Evolutionary conservation across 2,329 filamentous ascomycete genomes (phyloP).

Genomic region (Gremmenia infestans): DNA sequence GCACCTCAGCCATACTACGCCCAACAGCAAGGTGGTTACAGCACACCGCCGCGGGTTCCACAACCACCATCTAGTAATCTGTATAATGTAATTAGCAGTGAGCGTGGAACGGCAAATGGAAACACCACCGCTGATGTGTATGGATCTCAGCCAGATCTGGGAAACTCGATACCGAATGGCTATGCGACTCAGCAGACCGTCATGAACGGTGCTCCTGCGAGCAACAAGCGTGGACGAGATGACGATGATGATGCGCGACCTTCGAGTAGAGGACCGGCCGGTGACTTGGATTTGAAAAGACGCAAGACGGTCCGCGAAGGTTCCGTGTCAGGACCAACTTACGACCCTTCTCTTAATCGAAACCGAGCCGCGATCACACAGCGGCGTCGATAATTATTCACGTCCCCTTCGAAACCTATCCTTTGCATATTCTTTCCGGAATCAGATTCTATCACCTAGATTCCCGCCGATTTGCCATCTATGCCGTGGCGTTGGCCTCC

Average conservation of each 20-base stretch:
- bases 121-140: conserved; percentile 64
- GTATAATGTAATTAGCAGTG: conserved; percentile 85
- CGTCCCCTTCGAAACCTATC: conserved; percentile 8
- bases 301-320: conserved; percentile 70
- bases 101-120: conserved; percentile 64
- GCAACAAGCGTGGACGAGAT: conserved; percentile 41
- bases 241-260: conserved; percentile 51
- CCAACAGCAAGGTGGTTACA: conserved; percentile 57
- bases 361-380: conserved; percentile 42
- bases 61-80: conserved; percentile 70
- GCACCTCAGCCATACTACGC: conserved; percentile 70
- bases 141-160: conserved; percentile 57
- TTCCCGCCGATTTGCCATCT: conserved; percentile 14
- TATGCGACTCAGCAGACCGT: conserved; percentile 59
- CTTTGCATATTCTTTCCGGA: conserved; percentile 26
- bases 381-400: conserved; percentile 27
- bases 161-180: conserved; percentile 50
- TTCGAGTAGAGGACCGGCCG: conserved; percentile 47
- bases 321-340: conserved; percentile 45
- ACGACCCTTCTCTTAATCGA: conserved; percentile 44
- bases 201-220: conserved; percentile 55
- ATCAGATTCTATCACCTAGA: conserved; percentile 8
- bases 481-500: conserved; percentile 19
- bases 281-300: conserved; percentile 65
- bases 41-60: conserved; percentile 67